Base-by-base conservation (phyloP, 495 filamentous ascomycete species). In the Aspergillus biplanus region DNA sequence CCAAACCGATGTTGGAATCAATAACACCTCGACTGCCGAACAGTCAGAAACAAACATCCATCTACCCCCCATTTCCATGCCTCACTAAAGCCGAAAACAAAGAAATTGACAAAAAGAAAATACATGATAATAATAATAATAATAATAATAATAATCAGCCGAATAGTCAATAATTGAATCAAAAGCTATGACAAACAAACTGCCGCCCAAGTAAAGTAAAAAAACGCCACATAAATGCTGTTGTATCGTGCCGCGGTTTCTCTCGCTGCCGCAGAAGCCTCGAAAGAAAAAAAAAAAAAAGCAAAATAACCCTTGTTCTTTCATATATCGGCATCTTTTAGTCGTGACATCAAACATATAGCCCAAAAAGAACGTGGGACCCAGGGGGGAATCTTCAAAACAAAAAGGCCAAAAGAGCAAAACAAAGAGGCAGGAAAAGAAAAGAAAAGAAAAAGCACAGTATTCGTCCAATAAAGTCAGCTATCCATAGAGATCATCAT, bases 401-500 rank as follows among this genome's bases (percentile, higher is more conserved):
- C 31, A 32, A 59, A 52, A 49, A 49, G 12, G 32, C 44, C 9
- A 61, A 44, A 57, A 37, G 47, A 52, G 58, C 34, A 48, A 33
- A 21, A 16, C 34, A 46, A 61, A 56, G 15, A 61, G 35, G 58
- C 8, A 18, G 32, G 59, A 53, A 55, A 64, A 42, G 18, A 53
- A 54, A 54, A 27, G 15, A 8, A 12, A 21, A 13, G n/a, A 7
- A 16, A n/a, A 12, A 7, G 7, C n/a, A 27, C 21, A 27, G 21
- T 44, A 13, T 37, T 8, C 7, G 8, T 46, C 35, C 35, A 57
- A 57, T 57, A 32, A 56, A 44, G 5, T 15, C 33, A 33, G 55
- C 69, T 68, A 81, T 15, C 78, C 78, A 62, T 78, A 81, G 8
- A 81, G 70, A 34, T 81, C 78, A 64, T 81, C 78, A 37, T 81